Evolutionary conservation across 768 basidiomycete species (phyloP).

Genomic region (Dentipellis fragilis): DNA sequence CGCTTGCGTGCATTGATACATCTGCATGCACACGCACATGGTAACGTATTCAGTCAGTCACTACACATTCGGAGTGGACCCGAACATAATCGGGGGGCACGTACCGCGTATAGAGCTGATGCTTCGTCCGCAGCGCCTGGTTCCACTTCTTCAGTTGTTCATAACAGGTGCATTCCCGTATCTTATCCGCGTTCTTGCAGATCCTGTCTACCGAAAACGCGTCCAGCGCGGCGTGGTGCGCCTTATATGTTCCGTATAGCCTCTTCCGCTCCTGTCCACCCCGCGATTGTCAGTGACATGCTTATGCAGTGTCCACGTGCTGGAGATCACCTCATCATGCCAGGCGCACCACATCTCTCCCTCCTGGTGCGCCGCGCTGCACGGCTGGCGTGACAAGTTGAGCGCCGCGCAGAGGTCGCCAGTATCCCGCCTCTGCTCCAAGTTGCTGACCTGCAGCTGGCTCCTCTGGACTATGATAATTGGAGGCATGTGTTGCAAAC

Average conservation of each 20-base stretch:
- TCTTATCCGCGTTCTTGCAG: neutral
- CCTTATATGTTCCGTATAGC: neutral
- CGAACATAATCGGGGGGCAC: neutral
- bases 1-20: constrained; percentile 28
- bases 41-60: neutral
- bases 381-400: neutral
- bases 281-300: neutral
- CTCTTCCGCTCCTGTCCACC: neutral
- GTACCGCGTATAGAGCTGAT: neutral
- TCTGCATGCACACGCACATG: constrained; percentile 10
- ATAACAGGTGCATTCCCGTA: neutral
- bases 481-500: too few relatives aligned
- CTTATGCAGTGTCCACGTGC: neutral
- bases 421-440: neutral
- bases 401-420: neutral
- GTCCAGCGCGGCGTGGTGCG: neutral
- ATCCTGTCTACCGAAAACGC: neutral
- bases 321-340: neutral
- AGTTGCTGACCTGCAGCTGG: neutral
- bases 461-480: too few relatives aligned
- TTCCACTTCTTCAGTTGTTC: neutral
- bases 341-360: neutral
- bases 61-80: neutral
- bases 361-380: neutral
- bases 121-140: neutral